These are phyloP conservation scores for Globisporangium emineosum DNA, from an alignment of 352 stramenopile genomes.

Conservation along the genomic window DNA sequence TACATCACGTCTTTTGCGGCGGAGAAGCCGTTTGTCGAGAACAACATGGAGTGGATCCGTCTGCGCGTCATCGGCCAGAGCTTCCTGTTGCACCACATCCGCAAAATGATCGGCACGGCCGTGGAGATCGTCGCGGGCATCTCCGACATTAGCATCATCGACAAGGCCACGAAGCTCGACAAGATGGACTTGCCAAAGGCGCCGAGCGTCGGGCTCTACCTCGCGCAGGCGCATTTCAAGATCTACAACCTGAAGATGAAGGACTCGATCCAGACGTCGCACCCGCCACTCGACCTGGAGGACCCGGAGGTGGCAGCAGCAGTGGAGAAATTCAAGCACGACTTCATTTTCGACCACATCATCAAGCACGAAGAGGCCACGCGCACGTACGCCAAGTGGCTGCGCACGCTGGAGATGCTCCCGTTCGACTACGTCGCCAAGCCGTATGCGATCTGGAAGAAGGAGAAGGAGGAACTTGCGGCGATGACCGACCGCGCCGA, in stretches of 20 bases:
- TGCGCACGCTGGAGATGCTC: conserved; percentile 62
- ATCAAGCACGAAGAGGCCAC: conserved; percentile 75
- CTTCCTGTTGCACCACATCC: conserved; percentile 98
- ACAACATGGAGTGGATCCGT: conserved; percentile 94
- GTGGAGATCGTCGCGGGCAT: conserved; percentile 73
- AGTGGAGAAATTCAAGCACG: conserved; percentile 78
- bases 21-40: conserved; percentile 76
- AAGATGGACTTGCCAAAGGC: conserved; percentile 89
- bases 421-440: conserved; percentile 69
- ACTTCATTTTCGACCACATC: conserved; percentile 81
- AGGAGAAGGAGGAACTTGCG: conserved; percentile 66
- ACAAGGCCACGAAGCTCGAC: conserved; percentile 54
- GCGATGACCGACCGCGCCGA: conserved; percentile 31
- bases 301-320: conserved; percentile 41
- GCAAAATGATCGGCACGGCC: conserved; percentile 95
- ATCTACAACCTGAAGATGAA: conserved; percentile 82
- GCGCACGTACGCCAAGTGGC: conserved; percentile 80
- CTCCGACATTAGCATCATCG: conserved; percentile 45
- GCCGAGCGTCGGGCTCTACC: conserved; percentile 81
- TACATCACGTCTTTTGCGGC: conserved; percentile 93
- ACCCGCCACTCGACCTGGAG: conserved; percentile 64
- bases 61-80: conserved; percentile 95
- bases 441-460: conserved; percentile 66
- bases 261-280: conserved; percentile 62
- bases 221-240: conserved; percentile 83